A percentile compares a stretch with the other conserved stretches of the same genome.
phyloP scores from a whole-genome alignment of 1,139 yeast genomes.

The Hyphopichia khmerensis region DNA sequence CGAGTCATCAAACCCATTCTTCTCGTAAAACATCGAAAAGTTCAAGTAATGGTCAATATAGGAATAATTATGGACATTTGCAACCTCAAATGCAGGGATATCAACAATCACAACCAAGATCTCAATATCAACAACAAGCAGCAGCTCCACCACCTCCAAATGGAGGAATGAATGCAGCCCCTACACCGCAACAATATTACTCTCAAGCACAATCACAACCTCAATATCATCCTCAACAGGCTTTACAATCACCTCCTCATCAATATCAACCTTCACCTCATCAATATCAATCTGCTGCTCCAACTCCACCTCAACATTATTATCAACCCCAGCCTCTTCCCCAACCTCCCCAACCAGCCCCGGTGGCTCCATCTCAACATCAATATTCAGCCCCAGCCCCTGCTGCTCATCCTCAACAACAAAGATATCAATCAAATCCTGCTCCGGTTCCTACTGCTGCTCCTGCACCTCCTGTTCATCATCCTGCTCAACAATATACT shows the following conservation, averaged over 20 bases:
- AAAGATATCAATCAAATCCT: constrained; percentile 3
- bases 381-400: constrained; percentile 5
- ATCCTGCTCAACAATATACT: constrained; percentile 5
- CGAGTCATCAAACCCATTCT: constrained; percentile 16
- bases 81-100: constrained; percentile 12
- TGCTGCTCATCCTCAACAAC: constrained; percentile 9
- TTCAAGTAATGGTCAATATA: constrained; percentile 16
- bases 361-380: constrained; percentile 8
- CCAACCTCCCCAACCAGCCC: constrained; percentile 10
- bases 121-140: constrained; percentile 5
- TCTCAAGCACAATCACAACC: constrained; percentile 11
- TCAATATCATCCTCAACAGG: too few species aligned
- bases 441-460: neutral
- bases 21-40: constrained; percentile 11
- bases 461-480: constrained; percentile 4
- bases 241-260: too few species aligned
- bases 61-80: constrained; percentile 12
- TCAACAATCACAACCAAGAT: constrained; percentile 12
- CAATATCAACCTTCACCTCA: constrained; percentile 9
- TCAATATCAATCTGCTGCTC: constrained; percentile 14
- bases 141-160: neutral
- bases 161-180: constrained; percentile 8
- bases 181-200: constrained; percentile 10
- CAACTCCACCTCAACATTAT: constrained; percentile 13
- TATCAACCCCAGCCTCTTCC: constrained; percentile 15